Percentiles rank a stretch among this genome's conserved stretches.
Conservation (phyloP, 75 land plant genomes). For the Sequoia sempervirens region DNA sequence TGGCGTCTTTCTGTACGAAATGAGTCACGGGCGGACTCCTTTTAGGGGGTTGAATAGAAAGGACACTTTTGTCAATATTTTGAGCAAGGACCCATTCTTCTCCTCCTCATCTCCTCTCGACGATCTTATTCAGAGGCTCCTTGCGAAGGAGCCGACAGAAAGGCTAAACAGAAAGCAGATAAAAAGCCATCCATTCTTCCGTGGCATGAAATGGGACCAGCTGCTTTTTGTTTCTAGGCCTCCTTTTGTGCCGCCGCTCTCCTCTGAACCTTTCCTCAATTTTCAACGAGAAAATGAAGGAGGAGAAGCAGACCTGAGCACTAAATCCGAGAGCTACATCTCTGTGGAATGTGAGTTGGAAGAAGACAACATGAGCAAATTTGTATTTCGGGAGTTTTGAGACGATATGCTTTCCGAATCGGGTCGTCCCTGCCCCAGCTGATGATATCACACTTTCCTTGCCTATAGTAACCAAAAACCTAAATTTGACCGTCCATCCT, state of each 20-base stretch:
- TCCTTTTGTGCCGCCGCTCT: conserved; percentile 12
- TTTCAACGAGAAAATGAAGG: not conserved
- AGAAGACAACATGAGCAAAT: not conserved
- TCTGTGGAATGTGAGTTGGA: not conserved
- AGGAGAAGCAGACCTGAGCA: not conserved
- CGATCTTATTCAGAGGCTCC: conserved; percentile 17
- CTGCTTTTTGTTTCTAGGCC: conserved; percentile 15
- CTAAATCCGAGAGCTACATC: not conserved
- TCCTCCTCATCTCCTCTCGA: conserved; percentile 14
- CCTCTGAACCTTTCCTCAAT: not conserved
- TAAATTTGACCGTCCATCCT: too few species aligned
- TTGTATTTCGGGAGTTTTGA: not conserved
- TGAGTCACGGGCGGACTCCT: conserved; percentile 23
- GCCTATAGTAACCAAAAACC: too few species aligned
- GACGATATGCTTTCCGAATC: not conserved
- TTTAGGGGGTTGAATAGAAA: conserved; percentile 16
- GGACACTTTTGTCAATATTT: conserved; percentile 25
- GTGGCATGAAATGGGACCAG: conserved; percentile 7
- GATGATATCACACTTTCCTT: too few species aligned
- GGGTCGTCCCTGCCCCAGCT: too few species aligned
- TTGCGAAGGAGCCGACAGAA: conserved; percentile 13
- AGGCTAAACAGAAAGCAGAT: conserved; percentile 5
- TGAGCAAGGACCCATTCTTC: conserved; percentile 12
- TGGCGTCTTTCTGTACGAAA: conserved; percentile 21
- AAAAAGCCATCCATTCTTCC: conserved; percentile 17